Percentiles rank a stretch among this genome's conserved stretches.
phyloP scores from a whole-genome alignment of 2,329 filamentous ascomycete species.

The Colletotrichum sp. region DNA sequence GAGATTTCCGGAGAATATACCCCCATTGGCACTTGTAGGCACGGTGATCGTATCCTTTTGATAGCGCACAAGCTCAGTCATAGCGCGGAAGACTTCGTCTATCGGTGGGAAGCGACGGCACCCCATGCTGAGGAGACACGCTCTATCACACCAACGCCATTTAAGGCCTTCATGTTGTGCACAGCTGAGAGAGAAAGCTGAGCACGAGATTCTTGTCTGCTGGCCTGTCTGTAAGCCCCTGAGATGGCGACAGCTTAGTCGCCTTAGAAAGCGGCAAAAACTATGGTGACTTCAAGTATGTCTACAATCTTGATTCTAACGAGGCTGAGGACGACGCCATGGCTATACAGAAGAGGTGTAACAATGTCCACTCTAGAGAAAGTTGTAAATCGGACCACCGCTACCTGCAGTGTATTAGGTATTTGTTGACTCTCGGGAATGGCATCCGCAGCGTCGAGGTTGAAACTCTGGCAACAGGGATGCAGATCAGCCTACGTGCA shows the following conservation, averaged over 20 bases:
- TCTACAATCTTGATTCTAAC: fast-evolving
- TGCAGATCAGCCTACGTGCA: fast-evolving
- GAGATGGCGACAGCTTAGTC: background rate
- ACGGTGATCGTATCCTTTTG: fast-evolving
- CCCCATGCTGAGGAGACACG: background rate
- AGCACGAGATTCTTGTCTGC: fast-evolving
- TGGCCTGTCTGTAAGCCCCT: background rate
- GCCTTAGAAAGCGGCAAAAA: background rate
- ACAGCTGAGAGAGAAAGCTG: background rate
- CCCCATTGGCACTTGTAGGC: fast-evolving
- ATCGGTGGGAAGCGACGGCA: background rate
- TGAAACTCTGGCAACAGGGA: background rate
- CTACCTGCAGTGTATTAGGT: fast-evolving
- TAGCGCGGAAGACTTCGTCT: no score
- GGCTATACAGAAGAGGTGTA: background rate
- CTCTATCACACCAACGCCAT: background rate
- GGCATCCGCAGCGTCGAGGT: background rate
- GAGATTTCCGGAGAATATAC: fast-evolving
- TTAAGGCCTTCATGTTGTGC: fast-evolving
- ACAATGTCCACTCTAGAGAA: fast-evolving
- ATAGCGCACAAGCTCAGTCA: no score
- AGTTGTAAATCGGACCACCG: fast-evolving
- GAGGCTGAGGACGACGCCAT: background rate
- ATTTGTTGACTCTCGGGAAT: background rate
- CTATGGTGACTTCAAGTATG: background rate